Percentiles rank a stretch among this genome's conserved stretches.
Evolutionary conservation across 441 rosid genomes (phyloP).

Genomic region (Croton laevigatus): DNA sequence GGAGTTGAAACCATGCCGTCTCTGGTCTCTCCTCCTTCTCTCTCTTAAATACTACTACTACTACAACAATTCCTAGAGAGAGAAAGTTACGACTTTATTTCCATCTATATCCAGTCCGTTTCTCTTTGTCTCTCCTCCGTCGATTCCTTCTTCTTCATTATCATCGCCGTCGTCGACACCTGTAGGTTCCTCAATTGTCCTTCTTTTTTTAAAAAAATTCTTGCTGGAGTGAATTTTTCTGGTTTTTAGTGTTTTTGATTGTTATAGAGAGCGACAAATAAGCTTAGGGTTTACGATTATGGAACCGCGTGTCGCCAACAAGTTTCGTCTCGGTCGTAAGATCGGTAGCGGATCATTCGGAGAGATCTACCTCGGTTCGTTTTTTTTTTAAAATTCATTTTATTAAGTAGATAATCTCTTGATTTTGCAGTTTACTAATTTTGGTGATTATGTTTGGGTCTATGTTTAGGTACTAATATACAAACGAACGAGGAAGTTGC

Average conservation of each 20-base stretch:
- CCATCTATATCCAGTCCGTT: constrained; percentile 14
- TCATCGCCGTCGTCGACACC: neutral
- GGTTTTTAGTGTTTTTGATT: constrained; percentile 18
- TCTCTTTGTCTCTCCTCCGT: constrained; percentile 11
- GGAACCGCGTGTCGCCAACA: constrained; percentile 93
- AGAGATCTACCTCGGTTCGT: constrained; percentile 91
- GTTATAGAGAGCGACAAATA: neutral
- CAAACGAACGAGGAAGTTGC: constrained; percentile 94
- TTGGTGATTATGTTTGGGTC: neutral
- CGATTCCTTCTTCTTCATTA: constrained; percentile 18
- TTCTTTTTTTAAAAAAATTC: neutral
- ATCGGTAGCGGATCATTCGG: constrained; percentile 99
- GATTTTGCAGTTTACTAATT: neutral
- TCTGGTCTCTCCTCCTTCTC: neutral
- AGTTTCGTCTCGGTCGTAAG: constrained; percentile 84
- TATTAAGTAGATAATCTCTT: neutral
- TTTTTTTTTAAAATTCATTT: neutral
- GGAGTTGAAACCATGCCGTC: neutral
- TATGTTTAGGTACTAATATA: constrained; percentile 60
- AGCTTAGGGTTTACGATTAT: constrained; percentile 25
- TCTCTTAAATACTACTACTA: constrained; percentile 9
- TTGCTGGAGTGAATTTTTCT: constrained; percentile 1
- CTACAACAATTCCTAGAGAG: constrained; percentile 17
- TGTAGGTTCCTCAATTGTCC: neutral
- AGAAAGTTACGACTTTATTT: constrained; percentile 10